Base-by-base conservation (phyloP, 2,329 filamentous ascomycete species). In the Dactylella cylindrospora region DNA sequence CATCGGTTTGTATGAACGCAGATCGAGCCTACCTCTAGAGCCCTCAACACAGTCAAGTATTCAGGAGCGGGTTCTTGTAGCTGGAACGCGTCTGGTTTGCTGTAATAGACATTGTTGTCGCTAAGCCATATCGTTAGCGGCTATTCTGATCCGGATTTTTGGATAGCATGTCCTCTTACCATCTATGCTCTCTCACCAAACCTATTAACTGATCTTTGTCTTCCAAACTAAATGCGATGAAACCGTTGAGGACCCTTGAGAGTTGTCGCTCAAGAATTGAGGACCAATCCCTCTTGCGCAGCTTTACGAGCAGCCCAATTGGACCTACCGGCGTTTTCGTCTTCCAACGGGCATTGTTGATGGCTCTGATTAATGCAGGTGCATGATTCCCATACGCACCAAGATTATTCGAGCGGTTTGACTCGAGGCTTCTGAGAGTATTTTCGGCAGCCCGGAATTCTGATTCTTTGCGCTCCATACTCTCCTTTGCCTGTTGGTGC, bases 211-310 rank as follows among this genome's bases (percentile, higher is more conserved):
- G 77, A n/a, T 78, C 77, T 70, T 88, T 84, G 70, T 98, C 93
- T 9, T 77, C 73, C 69, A 87, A 88, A 71, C 77, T 88, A 4
- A 82, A 84, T 33, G 96, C 90, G 44, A 95, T 80, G 70, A 97
- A 98, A 1, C 81, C 83, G 64, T 83, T 85, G 25, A 97, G 75
- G 0, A 75, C 77, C 2, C 72, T 73, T n/a, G 88, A 88, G 38
- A 95, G 79, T 1, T 81, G 81, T 65, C 80, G 85, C 71, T 98
- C 93, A 10, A 98, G 73, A 35, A 95, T 83, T 0, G 81, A 80
- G 1, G 85, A 86, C 93, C 93, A 98, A 67, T 88, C 79, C 0
- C 88, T 85, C 66, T 91, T 84, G 28, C 83, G 75, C 19, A 98
- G 76, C 66, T 83, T 84, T 45, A 98, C 79, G 69, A 93, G 81